These are phyloP conservation scores for Pichia sp. DNA, from an alignment of 1,139 yeast genomes.

Conservation along the genomic window DNA sequence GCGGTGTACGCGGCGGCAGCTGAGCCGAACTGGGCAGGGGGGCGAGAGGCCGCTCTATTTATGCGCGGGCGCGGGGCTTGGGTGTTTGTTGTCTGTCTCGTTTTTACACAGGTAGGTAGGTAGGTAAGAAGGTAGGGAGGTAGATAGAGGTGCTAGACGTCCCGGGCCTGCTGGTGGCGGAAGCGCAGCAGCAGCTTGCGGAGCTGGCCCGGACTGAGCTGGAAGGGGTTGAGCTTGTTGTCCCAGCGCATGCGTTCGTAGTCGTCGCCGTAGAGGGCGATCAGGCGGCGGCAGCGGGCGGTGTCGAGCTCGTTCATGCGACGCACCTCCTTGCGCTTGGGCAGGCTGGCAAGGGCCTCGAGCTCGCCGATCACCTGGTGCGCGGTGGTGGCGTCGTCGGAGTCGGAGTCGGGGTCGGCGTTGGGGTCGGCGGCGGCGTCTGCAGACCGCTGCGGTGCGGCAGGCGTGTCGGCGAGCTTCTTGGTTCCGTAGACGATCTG, in stretches of 20 bases:
- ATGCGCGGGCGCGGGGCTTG: too few species aligned
- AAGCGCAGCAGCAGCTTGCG: conserved; percentile 12
- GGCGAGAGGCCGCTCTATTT: too few species aligned
- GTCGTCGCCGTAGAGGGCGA: conserved; percentile 81
- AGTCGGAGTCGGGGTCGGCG: too few species aligned
- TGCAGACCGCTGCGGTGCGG: conserved; percentile 21
- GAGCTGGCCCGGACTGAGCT: conserved; percentile 72
- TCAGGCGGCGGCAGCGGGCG: conserved; percentile 63
- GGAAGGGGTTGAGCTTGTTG: conserved; percentile 73
- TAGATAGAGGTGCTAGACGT: too few species aligned
- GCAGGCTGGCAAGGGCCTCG: conserved; percentile 58
- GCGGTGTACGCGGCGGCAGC: too few species aligned
- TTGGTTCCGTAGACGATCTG: conserved; percentile 68
- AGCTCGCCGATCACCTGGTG: conserved; percentile 46
- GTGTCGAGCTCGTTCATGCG: conserved; percentile 66
- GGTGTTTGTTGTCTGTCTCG: too few species aligned
- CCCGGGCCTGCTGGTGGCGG: background rate
- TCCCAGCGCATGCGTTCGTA: conserved; percentile 92
- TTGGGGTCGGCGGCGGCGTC: conserved; percentile 29
- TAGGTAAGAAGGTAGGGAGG: too few species aligned
- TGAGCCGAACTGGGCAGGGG: too few species aligned
- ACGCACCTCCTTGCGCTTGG: conserved; percentile 45
- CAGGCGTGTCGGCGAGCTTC: too few species aligned
- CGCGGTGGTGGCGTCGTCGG: conserved; percentile 35
- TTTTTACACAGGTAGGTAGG: too few species aligned